Percentiles rank a stretch among this genome's conserved stretches.
phyloP scores from a whole-genome alignment of 2,329 filamentous ascomycete species.

The Xylaria multiplex region DNA sequence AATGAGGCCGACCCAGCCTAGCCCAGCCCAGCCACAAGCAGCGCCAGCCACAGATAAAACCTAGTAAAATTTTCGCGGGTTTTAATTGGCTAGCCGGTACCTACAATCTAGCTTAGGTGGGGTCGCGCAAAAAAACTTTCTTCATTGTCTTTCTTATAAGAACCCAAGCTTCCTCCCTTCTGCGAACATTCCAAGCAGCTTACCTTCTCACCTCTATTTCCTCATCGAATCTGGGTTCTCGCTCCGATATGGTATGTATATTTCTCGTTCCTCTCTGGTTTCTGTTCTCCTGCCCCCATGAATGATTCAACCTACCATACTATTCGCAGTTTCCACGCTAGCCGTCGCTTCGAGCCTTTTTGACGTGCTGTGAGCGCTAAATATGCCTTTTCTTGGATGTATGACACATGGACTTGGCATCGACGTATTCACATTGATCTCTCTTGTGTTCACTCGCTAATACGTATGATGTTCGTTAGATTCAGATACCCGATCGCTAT shows the following conservation, averaged over 20 bases:
- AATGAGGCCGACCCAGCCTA: too few species aligned
- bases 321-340: constrained; percentile 22
- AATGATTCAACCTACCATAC: constrained; percentile 12
- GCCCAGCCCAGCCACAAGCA: too few species aligned
- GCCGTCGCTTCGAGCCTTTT: constrained; percentile 9
- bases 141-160: too few species aligned
- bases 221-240: not conserved
- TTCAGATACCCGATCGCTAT: not conserved
- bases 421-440: not conserved
- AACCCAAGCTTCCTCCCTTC: too few species aligned
- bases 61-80: too few species aligned
- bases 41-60: too few species aligned
- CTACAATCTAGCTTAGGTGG: too few species aligned
- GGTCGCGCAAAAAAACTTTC: too few species aligned
- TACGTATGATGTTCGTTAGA: not conserved
- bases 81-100: too few species aligned
- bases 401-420: constrained; percentile 3
- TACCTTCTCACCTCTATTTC: not conserved
- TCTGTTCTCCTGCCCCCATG: not conserved
- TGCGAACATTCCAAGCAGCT: not conserved
- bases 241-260: not conserved
- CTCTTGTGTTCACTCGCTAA: not conserved
- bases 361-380: not conserved
- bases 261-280: not conserved
- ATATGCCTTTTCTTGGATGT: constrained; percentile 21